phyloP scores from a whole-genome alignment of 2,329 filamentous ascomycete genomes.

The Apiospora arundinis region DNA sequence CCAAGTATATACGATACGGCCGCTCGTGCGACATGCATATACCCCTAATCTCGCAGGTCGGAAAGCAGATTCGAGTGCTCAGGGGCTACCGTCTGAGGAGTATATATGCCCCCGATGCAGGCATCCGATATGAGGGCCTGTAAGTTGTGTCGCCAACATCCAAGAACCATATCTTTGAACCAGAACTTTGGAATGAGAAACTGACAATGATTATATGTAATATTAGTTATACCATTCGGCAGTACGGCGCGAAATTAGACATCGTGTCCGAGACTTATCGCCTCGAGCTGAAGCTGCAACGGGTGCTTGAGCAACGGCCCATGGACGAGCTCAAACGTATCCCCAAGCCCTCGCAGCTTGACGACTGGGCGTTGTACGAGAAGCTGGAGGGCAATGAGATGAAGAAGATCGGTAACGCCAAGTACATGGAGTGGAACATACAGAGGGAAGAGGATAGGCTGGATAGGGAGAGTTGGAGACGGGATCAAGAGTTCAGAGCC shows the following conservation, averaged over 20 bases:
- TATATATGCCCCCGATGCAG: conserved; percentile 56
- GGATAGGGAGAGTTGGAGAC: conserved; percentile 32
- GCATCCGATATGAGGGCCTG: conserved; percentile 65
- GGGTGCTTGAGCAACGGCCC: conserved; percentile 47
- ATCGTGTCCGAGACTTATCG: conserved; percentile 47
- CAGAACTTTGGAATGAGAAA: background rate
- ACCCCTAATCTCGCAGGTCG: conserved; percentile 55
- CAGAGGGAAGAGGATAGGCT: conserved; percentile 25
- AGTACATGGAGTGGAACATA: conserved; percentile 50
- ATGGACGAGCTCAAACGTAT: conserved; percentile 51
- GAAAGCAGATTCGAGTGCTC: conserved; percentile 57
- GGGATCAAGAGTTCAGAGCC: conserved; percentile 31
- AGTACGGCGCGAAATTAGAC: conserved; percentile 54
- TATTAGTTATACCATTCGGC: conserved; percentile 55
- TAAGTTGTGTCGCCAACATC: conserved; percentile 42
- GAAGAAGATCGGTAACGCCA: conserved; percentile 44
- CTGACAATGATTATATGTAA: background rate
- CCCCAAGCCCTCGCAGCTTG: conserved; percentile 60
- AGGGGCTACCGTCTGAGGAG: conserved; percentile 58
- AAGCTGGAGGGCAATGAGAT: conserved; percentile 52
- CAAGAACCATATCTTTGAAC: background rate
- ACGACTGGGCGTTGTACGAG: conserved; percentile 61
- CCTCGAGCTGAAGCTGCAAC: conserved; percentile 54
- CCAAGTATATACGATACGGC: conserved; percentile 54
- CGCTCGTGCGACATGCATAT: conserved; percentile 53